phyloP scores from a whole-genome alignment of 1,284 basidiomycete species.

The Pseudozyma thailandica region DNA sequence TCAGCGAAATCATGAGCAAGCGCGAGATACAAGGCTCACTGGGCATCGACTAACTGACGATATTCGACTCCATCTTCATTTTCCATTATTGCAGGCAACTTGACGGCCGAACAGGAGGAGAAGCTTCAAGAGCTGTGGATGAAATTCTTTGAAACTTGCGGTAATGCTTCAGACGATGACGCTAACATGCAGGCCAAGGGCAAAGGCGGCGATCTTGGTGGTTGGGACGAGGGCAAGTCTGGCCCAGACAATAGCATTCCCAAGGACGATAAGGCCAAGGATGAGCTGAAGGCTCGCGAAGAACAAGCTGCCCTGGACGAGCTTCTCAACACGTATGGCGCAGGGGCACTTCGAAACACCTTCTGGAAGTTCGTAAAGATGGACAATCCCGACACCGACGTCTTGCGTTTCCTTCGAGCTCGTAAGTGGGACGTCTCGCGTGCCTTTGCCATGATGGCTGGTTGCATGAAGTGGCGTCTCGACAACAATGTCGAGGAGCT shows the following conservation, averaged over 20 bases:
- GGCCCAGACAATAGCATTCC: constrained; percentile 61
- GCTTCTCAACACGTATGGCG: constrained; percentile 65
- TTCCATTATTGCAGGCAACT: constrained; percentile 51
- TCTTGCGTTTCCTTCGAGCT: constrained; percentile 67
- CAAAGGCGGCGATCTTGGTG: constrained; percentile 28
- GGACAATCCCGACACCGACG: constrained; percentile 65
- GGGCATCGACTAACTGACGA: constrained; percentile 7
- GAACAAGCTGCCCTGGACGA: constrained; percentile 61
- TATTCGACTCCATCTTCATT: not conserved
- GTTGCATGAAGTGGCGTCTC: constrained; percentile 67
- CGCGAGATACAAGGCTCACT: too few species aligned
- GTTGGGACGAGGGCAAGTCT: constrained; percentile 49
- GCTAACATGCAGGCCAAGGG: constrained; percentile 15
- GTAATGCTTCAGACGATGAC: constrained; percentile 46
- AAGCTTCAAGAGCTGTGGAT: constrained; percentile 66
- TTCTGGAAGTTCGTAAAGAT: constrained; percentile 62
- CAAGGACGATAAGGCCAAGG: constrained; percentile 65
- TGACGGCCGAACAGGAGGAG: constrained; percentile 62
- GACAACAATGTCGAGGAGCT: constrained; percentile 66
- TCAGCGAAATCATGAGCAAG: too few species aligned
- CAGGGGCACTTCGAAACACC: constrained; percentile 56
- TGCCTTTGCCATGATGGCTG: constrained; percentile 66
- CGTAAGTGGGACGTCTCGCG: constrained; percentile 67
- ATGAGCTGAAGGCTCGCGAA: constrained; percentile 60
- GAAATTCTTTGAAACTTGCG: constrained; percentile 54